Conservation (phyloP, 2,329 filamentous ascomycete species). For the Fusarium torreyae region DNA sequence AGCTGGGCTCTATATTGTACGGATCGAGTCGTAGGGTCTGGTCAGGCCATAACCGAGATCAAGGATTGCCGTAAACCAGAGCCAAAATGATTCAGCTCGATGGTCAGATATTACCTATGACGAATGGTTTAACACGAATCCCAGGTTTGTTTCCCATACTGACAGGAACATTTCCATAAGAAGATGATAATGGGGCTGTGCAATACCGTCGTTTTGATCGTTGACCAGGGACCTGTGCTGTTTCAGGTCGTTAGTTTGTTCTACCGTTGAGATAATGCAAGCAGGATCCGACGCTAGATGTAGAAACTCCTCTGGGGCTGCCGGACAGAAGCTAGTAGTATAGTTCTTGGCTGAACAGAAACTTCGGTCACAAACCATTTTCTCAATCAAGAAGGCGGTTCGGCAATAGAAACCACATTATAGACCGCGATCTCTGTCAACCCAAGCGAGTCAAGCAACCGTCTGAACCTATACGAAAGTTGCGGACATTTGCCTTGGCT, state of each 20-base stretch:
- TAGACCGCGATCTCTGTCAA: conserved; percentile 8
- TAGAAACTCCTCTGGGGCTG: conserved; percentile 12
- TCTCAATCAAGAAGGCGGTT: conserved; percentile 15
- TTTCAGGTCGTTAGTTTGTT: conserved; percentile 45
- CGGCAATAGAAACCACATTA: conserved; percentile 8
- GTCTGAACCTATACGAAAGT: conserved; percentile 8
- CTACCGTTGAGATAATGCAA: conserved; percentile 32
- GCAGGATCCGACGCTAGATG: conserved; percentile 34
- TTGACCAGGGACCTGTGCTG: conserved; percentile 20
- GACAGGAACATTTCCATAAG: conserved; percentile 14
- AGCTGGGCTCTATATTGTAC: conserved; percentile 7
- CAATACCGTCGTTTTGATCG: conserved; percentile 37
- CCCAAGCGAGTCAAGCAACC: conserved; percentile 13
- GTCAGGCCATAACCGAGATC: conserved; percentile 9
- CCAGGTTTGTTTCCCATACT: conserved; percentile 22
- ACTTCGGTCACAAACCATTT: conserved; percentile 3
- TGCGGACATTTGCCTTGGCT: not conserved
- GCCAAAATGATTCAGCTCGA: conserved; percentile 5
- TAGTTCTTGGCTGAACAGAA: conserved; percentile 19
- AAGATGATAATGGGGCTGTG: conserved; percentile 22
- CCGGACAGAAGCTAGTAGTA: conserved; percentile 7
- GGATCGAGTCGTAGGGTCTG: conserved; percentile 6
- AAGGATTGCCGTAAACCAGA: not conserved
- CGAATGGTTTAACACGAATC: conserved; percentile 28
- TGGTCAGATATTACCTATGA: conserved; percentile 16